phyloP scores from a whole-genome alignment of 148 eudicot species.

The Silene conica region DNA sequence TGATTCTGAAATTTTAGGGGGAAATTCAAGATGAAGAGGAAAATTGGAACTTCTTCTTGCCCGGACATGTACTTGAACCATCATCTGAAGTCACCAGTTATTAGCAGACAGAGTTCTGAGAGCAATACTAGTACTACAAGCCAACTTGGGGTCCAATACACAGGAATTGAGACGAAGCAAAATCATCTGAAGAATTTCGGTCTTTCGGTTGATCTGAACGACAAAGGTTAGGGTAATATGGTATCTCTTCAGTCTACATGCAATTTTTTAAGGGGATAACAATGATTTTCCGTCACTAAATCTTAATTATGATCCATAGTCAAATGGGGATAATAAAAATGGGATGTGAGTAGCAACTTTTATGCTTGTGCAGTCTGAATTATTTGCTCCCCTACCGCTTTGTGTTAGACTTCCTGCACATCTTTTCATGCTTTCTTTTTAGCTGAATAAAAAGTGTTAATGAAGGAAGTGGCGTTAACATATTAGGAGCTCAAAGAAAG shows the following conservation, averaged over 20 bases:
- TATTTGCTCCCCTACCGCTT: no score
- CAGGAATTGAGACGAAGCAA: conserved; percentile 44
- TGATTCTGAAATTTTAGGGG: conserved; percentile 45
- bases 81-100: conserved; percentile 40
- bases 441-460: no score
- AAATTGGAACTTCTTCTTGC: conserved; percentile 50
- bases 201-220: conserved; percentile 43
- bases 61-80: conserved; percentile 63
- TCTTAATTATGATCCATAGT: no score
- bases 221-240: conserved; percentile 38
- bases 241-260: background rate
- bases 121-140: conserved; percentile 40
- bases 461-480: no score
- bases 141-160: conserved; percentile 48
- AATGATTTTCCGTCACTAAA: background rate
- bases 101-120: conserved; percentile 39
- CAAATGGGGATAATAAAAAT: no score
- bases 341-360: no score
- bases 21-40: conserved; percentile 86
- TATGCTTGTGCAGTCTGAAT: no score
- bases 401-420: no score
- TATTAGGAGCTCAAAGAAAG: no score
- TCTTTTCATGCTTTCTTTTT: no score
- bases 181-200: conserved; percentile 36
- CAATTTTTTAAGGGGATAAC: background rate